Evolutionary conservation across 352 stramenopile genomes (phyloP).

Genomic region (Phytophthora constricta): DNA sequence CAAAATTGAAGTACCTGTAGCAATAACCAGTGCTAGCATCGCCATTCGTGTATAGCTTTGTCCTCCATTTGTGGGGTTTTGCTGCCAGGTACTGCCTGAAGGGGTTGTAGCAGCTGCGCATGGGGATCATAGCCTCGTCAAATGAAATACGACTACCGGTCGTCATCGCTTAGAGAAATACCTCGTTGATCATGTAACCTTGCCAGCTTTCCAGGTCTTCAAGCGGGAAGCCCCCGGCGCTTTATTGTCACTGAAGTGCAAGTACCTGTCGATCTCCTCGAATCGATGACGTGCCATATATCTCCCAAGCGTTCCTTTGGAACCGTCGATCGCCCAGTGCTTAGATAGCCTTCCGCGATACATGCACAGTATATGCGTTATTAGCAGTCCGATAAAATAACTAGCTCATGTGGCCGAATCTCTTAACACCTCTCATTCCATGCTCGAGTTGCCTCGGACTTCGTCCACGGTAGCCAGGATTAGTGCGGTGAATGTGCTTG

Average conservation of each 20-base stretch:
- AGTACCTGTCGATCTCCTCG: conserved; percentile 6
- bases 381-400: neutral
- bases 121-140: conserved; percentile 15
- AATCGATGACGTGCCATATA: neutral
- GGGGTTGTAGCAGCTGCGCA: conserved; percentile 13
- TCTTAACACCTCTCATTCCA: neutral
- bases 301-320: neutral
- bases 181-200: conserved; percentile 4
- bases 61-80: conserved; percentile 9
- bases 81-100: conserved; percentile 8
- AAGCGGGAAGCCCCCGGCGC: neutral
- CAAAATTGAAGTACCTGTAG: conserved; percentile 15
- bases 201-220: conserved; percentile 13
- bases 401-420: neutral
- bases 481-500: neutral
- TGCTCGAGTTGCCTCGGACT: neutral
- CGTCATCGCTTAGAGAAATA: conserved; percentile 1
- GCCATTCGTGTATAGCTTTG: conserved; percentile 11
- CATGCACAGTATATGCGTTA: neutral
- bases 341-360: neutral
- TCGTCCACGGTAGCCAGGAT: neutral
- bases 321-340: neutral
- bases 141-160: conserved; percentile 1
- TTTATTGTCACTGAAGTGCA: conserved; percentile 10
- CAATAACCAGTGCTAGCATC: conserved; percentile 9